Base-by-base conservation (phyloP, 73 alveolate genomes). In the Paramecium sexaurelia region DNA sequence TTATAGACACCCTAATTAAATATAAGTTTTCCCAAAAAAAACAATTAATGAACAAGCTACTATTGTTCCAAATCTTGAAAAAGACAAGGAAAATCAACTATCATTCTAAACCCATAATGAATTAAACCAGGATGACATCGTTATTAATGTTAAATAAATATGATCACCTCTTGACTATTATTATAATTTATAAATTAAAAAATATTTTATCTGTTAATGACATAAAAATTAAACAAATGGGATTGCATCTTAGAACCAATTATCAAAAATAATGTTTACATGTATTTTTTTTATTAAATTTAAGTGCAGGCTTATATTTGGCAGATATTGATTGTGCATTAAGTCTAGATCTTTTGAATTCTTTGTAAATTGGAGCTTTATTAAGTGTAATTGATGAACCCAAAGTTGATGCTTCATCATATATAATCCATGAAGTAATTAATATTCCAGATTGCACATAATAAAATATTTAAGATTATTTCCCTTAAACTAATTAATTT, bases 311-410 rank as follows among this genome's bases (percentile, higher is more conserved):
- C 0, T 43, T 78, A 45, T 78, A 40, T 78, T 19, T 78, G 3
- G 90, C 61, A 40, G 90, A 78, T 15, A 78, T 78, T 41, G 67
- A 78, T 78, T 78, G 90, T 45, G 90, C 90, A 40, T 40, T 29
- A 17, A 78, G 71, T 15, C 19, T 24, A 40, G 90, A 78, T 36
- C 43, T 78, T 10, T 43, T 78, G 11, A 19, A 45, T 41, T 41
- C 35, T 1, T 43, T 78, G 17, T 2, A 78, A 78, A 78, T 78
- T 41, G 90, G 90, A n/a, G 90, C 90, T 1, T 24, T 78, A 32
- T 39, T 78, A 39, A 78, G 90, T 43, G 75, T 78, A 2, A 78
- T 78, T 78, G 90, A 78, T 45, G 90, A 78, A 20, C 90, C 90
- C 36, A 24, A 78, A 43, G 7, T 78, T 10, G 36, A 24, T 11